Evolutionary conservation across 768 basidiomycete species (phyloP).

Genomic region (Rhodocollybia butyracea): DNA sequence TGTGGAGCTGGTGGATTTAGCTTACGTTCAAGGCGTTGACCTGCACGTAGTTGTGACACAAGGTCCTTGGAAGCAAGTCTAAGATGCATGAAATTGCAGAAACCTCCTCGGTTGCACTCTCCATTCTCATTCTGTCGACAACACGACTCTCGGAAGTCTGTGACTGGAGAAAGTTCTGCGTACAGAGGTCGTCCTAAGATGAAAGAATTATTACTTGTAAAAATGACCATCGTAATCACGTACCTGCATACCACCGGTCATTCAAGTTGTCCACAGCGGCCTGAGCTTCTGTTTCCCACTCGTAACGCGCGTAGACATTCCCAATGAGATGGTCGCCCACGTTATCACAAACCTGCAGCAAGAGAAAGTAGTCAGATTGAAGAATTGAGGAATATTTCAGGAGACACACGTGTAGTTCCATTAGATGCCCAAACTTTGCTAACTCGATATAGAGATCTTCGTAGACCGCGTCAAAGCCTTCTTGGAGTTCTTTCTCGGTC

Average conservation of each 20-base stretch:
- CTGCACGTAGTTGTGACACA: slow-evolving; percentile 71
- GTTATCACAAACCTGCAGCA: slow-evolving; percentile 52
- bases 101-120: slow-evolving; percentile 95
- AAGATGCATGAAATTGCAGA: slow-evolving; percentile 99
- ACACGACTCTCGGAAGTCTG: slow-evolving; percentile 98
- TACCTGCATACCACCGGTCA: slow-evolving; percentile 97
- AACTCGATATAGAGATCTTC: slow-evolving; percentile 95
- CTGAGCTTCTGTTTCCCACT: slow-evolving; percentile 98
- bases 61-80: slow-evolving; percentile 84
- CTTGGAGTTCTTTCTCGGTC: slow-evolving; percentile 83
- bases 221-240: slow-evolving; percentile 22
- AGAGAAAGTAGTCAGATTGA: not conserved
- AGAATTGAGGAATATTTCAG: slow-evolving; percentile 2
- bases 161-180: slow-evolving; percentile 97
- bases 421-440: slow-evolving; percentile 89
- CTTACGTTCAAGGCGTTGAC: slow-evolving; percentile 81
- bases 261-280: slow-evolving; percentile 90
- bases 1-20: slow-evolving; percentile 59
- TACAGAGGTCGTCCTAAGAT: slow-evolving; percentile 82
- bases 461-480: slow-evolving; percentile 91
- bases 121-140: slow-evolving; percentile 99
- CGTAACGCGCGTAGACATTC: slow-evolving; percentile 96
- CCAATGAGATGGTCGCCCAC: slow-evolving; percentile 99
- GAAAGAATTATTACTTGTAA: slow-evolving; percentile 5
- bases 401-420: slow-evolving; percentile 80